Percentiles rank a stretch among this genome's conserved stretches.
Evolutionary conservation across 192 early-diverging fungal genomes (phyloP).

Genomic region (Spinellus fusiger): DNA sequence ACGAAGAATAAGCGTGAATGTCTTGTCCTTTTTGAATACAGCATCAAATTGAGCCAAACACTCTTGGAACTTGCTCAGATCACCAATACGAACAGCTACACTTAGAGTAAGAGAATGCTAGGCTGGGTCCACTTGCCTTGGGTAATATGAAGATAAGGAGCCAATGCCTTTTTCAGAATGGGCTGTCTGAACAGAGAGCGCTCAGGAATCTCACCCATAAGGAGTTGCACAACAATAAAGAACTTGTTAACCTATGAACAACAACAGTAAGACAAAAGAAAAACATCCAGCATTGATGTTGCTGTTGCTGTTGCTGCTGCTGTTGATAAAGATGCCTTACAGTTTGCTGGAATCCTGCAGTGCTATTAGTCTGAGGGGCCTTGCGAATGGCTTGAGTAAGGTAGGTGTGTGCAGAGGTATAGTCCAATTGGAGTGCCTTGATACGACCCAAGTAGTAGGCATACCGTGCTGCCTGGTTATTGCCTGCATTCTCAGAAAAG

Average conservation of each 20-base stretch:
- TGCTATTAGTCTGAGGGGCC: constrained; percentile 77
- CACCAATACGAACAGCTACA: constrained; percentile 88
- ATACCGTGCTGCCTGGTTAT: constrained; percentile 91
- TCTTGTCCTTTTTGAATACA: constrained; percentile 84
- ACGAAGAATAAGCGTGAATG: constrained; percentile 85
- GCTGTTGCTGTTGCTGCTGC: constrained; percentile 40
- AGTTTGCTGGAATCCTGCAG: constrained; percentile 94
- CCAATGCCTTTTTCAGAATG: constrained; percentile 73
- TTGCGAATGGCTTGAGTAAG: constrained; percentile 94
- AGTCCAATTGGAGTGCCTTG: constrained; percentile 97
- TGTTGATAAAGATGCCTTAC: too few species aligned
- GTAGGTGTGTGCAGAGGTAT: constrained; percentile 83
- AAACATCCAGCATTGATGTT: constrained; percentile 89
- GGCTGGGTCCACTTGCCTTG: constrained; percentile 47
- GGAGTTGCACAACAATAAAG: constrained; percentile 91
- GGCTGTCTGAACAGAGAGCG: constrained; percentile 88
- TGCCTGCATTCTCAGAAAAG: constrained; percentile 87
- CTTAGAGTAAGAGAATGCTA: background rate
- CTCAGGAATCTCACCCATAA: constrained; percentile 99
- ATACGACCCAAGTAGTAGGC: constrained; percentile 96
- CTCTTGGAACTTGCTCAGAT: constrained; percentile 91
- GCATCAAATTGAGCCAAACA: constrained; percentile 65
- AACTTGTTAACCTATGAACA: too few species aligned
- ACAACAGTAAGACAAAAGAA: constrained; percentile 70
- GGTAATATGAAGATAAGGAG: constrained; percentile 92